Evolutionary conservation across 1,139 yeast species (phyloP), one percentile per base, ranked within the genome.

Genomic region (Taiozyma sp.): DNA sequence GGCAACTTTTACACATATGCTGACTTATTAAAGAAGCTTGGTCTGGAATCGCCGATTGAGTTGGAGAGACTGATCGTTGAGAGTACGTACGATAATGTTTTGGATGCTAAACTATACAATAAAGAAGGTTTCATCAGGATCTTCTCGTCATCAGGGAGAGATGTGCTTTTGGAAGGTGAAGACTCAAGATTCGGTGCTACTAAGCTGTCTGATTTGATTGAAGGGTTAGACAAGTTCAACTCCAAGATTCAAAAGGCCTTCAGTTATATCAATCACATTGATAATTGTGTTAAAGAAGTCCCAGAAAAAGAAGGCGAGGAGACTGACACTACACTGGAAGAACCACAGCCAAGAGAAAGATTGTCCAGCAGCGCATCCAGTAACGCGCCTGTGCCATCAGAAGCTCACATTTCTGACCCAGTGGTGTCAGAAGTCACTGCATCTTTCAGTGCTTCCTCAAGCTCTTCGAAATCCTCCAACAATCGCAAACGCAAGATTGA

Each of bases 1-100:
- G 45, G 41, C 8, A 57, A 56, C 48, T 57, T 48, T 10, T 42
- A 59, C 7, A 39, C 51, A 2, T 62, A 58, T 44, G 48, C 46
- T 2, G 42, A 47, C 39, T 51, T 61, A 43, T 54, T 48, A 14
- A 27, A 28, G 16, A 53, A 32, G 13, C 45, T 61, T n/a, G 50
- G 43, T n/a, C 34, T 55, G n/a, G 10, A 47, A 6, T 36, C 51
- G 1, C 51, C 48, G 4, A 47, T 51, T 1, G 54, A 57, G 12
- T 49, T 65, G n/a, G 64, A 59, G 36, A 51, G 48, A 29, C 47
- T 65, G 40, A 27, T 65, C 1, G 56, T 59, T 7, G 65, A 61
- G 28, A 45, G 57, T 1, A 51, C 61, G 4, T 52, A 55, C 22
- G 36, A 52, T 4, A 47, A 48, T 1, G 49, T 63, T 2, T 50